Percentiles rank a stretch among this genome's conserved stretches.
Conservation (phyloP, 1,139 yeast species). For the Hyphopichia wangnamkhiaoensis region DNA sequence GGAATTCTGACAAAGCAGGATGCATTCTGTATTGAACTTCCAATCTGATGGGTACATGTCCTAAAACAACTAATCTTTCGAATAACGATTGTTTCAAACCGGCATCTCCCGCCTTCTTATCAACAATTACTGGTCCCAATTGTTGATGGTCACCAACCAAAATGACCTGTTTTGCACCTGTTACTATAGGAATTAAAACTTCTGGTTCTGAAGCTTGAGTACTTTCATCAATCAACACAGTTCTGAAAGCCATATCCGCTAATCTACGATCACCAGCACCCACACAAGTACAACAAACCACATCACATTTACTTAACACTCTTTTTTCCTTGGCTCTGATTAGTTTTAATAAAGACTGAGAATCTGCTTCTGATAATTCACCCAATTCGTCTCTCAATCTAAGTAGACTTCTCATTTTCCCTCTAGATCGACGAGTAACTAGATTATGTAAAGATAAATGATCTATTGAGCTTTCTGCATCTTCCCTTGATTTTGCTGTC, state of each 20-base stretch:
- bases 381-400: slow-evolving; percentile 66
- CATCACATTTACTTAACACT: slow-evolving; percentile 64
- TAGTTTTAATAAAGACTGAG: slow-evolving; percentile 39
- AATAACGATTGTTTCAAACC: slow-evolving; percentile 84
- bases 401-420: slow-evolving; percentile 59
- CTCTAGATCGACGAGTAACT: slow-evolving; percentile 48
- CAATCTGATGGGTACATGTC: slow-evolving; percentile 81
- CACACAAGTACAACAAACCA: slow-evolving; percentile 88
- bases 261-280: slow-evolving; percentile 84
- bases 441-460: slow-evolving; percentile 55
- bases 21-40: slow-evolving; percentile 97
- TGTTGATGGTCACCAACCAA: slow-evolving; percentile 96
- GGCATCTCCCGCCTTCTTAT: slow-evolving; percentile 78
- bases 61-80: slow-evolving; percentile 81
- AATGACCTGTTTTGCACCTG: slow-evolving; percentile 86
- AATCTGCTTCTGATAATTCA: slow-evolving; percentile 62
- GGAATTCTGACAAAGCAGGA: slow-evolving; percentile 82
- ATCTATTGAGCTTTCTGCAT: slow-evolving; percentile 63
- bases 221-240: slow-evolving; percentile 87
- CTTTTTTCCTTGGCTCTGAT: slow-evolving; percentile 50
- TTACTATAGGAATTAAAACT: slow-evolving; percentile 81
- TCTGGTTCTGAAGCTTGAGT: slow-evolving; percentile 96
- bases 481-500: slow-evolving; percentile 78
- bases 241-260: slow-evolving; percentile 55
- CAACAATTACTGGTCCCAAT: slow-evolving; percentile 86